Evolutionary conservation across 2,329 filamentous ascomycete genomes (phyloP).

Genomic region (Colletotrichum neosansevieriae): DNA sequence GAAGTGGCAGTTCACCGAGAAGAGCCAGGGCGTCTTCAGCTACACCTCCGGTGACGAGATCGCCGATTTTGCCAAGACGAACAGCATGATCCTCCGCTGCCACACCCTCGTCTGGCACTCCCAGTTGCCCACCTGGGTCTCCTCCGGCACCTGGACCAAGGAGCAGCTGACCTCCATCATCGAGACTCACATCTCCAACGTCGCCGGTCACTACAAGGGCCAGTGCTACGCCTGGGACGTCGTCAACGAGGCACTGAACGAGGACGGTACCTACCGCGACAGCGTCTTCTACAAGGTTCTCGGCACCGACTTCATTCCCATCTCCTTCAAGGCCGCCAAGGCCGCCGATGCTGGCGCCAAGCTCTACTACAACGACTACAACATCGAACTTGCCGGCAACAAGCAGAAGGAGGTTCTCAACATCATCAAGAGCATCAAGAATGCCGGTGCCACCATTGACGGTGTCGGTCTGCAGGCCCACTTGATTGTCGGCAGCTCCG

Average conservation of each 20-base stretch:
- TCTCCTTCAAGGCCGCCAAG: conserved; percentile 59
- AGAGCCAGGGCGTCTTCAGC: conserved; percentile 66
- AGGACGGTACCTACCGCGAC: conserved; percentile 55
- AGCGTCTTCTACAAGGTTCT: conserved; percentile 57
- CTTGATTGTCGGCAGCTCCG: conserved; percentile 58
- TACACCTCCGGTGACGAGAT: conserved; percentile 69
- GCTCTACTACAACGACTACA: conserved; percentile 56
- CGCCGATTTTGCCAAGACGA: conserved; percentile 54
- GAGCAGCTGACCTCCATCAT: conserved; percentile 51
- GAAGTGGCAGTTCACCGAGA: conserved; percentile 74
- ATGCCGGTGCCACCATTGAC: conserved; percentile 60
- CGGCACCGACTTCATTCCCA: conserved; percentile 58
- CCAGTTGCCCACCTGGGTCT: conserved; percentile 61
- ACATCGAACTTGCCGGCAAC: conserved; percentile 60
- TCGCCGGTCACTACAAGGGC: conserved; percentile 57
- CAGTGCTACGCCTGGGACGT: conserved; percentile 66
- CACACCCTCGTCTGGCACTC: conserved; percentile 61
- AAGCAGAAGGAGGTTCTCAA: conserved; percentile 63
- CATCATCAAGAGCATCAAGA: conserved; percentile 51
- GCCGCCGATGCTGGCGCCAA: conserved; percentile 56
- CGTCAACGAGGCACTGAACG: conserved; percentile 60
- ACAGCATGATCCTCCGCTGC: conserved; percentile 56
- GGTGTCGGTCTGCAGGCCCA: conserved; percentile 66
- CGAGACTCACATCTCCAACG: conserved; percentile 63
- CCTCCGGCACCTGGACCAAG: conserved; percentile 53